These are phyloP conservation scores for Exsudoporus floridanus DNA, from an alignment of 1,284 basidiomycete species.

Conservation along the genomic window DNA sequence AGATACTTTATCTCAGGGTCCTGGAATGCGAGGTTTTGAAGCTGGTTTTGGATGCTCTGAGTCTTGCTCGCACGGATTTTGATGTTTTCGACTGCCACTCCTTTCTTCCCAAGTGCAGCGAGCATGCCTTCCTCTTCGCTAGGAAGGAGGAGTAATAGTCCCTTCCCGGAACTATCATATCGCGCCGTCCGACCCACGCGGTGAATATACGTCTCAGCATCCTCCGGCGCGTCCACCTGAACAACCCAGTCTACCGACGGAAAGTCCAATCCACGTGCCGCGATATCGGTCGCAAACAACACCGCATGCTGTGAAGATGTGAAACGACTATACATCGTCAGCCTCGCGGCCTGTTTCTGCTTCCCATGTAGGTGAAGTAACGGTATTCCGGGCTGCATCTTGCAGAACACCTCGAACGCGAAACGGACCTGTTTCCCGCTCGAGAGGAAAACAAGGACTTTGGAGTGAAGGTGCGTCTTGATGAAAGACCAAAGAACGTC, in stretches of 20 bases:
- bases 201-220: slow-evolving; percentile 98
- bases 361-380: slow-evolving; percentile 95
- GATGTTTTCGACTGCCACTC: slow-evolving; percentile 78
- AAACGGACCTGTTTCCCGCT: slow-evolving; percentile 97
- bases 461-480: slow-evolving; percentile 90
- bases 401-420: slow-evolving; percentile 95
- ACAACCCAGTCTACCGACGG: slow-evolving; percentile 97
- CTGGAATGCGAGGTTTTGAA: slow-evolving; percentile 93
- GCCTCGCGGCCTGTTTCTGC: slow-evolving; percentile 89
- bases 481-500: slow-evolving; percentile 94
- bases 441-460: slow-evolving; percentile 93
- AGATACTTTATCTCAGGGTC: slow-evolving; percentile 98
- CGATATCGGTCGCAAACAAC: slow-evolving; percentile 95
- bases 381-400: slow-evolving; percentile 90
- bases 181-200: slow-evolving; percentile 94
- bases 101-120: slow-evolving; percentile 69
- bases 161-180: slow-evolving; percentile 90
- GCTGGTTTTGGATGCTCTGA: slow-evolving; percentile 81
- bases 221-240: slow-evolving; percentile 96
- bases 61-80: slow-evolving; percentile 91
- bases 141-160: slow-evolving; percentile 80
- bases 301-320: slow-evolving; percentile 77
- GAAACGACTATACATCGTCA: slow-evolving; percentile 83
- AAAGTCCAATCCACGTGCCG: slow-evolving; percentile 96
- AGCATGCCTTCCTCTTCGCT: slow-evolving; percentile 93